These are phyloP conservation scores for Epichloe typhina DNA, from an alignment of 2,329 filamentous ascomycete genomes.

Conservation along the genomic window DNA sequence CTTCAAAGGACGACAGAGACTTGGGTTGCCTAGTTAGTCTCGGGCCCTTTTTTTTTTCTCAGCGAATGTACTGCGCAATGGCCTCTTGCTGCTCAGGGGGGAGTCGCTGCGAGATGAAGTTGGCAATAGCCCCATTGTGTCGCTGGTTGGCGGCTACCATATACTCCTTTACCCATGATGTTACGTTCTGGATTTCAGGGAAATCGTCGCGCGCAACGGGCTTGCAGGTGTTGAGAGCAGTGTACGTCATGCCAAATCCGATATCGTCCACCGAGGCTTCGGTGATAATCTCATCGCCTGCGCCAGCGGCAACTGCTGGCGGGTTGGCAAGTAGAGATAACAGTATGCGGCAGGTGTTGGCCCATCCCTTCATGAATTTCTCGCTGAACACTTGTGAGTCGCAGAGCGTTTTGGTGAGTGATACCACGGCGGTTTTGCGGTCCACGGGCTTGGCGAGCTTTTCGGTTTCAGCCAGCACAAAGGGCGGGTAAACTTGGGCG, in stretches of 20 bases:
- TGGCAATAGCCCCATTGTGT: slow-evolving; percentile 55
- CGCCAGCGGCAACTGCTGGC: slow-evolving; percentile 49
- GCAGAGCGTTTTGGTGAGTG: slow-evolving; percentile 81
- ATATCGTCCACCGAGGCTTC: slow-evolving; percentile 93
- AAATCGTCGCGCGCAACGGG: slow-evolving; percentile 65
- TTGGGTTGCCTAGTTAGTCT: not conserved
- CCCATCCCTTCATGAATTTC: slow-evolving; percentile 81
- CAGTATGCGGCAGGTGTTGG: slow-evolving; percentile 76
- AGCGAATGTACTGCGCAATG: slow-evolving; percentile 38
- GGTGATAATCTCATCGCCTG: slow-evolving; percentile 62
- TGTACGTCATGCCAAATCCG: slow-evolving; percentile 89
- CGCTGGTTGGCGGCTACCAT: slow-evolving; percentile 65
- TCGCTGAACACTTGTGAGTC: slow-evolving; percentile 74
- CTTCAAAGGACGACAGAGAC: not conserved
- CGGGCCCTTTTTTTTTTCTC: not conserved
- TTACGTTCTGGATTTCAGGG: slow-evolving; percentile 67
- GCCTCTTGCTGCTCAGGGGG: slow-evolving; percentile 45
- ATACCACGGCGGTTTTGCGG: slow-evolving; percentile 86
- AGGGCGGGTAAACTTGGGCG: slow-evolving; percentile 68
- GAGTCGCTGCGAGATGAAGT: slow-evolving; percentile 62
- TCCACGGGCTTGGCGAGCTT: slow-evolving; percentile 79
- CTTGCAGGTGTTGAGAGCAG: slow-evolving; percentile 81
- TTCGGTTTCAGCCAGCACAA: slow-evolving; percentile 81
- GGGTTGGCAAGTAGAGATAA: slow-evolving; percentile 83
- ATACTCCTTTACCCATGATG: slow-evolving; percentile 74